These are phyloP conservation scores for Kazachstania africana DNA, from an alignment of 805 yeast species.

Conservation along the genomic window DNA sequence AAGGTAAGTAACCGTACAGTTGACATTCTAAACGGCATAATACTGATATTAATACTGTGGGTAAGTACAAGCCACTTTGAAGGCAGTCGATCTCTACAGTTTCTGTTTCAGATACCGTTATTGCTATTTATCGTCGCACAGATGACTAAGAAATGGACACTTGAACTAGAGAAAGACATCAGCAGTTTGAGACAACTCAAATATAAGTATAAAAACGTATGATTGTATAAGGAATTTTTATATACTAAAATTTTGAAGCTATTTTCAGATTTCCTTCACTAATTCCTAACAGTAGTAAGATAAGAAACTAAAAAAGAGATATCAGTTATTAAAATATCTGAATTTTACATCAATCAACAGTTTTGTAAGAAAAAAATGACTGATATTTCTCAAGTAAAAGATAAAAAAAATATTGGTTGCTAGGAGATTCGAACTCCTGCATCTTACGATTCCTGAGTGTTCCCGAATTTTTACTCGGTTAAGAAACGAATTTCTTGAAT, in stretches of 20 bases:
- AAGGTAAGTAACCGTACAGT: constrained; percentile 11
- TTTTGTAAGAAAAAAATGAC: no score
- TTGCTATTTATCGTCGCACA: constrained; percentile 12
- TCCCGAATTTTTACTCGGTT: constrained; percentile 11
- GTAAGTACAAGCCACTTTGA: constrained; percentile 13
- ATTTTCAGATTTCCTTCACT: no score
- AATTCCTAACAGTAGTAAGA: no score
- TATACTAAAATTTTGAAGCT: no score
- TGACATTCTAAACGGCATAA: constrained; percentile 11
- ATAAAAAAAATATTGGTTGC: constrained; percentile 19
- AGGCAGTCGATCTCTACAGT: constrained; percentile 3
- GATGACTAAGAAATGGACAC: constrained; percentile 13
- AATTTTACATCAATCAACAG: no score
- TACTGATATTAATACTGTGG: constrained; percentile 20
- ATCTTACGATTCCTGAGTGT: constrained; percentile 27
- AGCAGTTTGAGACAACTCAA: constrained; percentile 15
- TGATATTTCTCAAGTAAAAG: background rate
- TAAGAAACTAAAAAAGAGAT: no score
- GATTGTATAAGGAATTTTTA: no score
- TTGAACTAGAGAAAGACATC: constrained; percentile 15
- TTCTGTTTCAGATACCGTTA: constrained; percentile 17
- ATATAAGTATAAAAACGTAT: constrained; percentile 25
- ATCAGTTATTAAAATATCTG: no score
- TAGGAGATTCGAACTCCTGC: constrained; percentile 28
- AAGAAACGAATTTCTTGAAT: constrained; percentile 20